phyloP scores from a whole-genome alignment of 345 rosid genomes.

The Microthlaspi erraticum region DNA sequence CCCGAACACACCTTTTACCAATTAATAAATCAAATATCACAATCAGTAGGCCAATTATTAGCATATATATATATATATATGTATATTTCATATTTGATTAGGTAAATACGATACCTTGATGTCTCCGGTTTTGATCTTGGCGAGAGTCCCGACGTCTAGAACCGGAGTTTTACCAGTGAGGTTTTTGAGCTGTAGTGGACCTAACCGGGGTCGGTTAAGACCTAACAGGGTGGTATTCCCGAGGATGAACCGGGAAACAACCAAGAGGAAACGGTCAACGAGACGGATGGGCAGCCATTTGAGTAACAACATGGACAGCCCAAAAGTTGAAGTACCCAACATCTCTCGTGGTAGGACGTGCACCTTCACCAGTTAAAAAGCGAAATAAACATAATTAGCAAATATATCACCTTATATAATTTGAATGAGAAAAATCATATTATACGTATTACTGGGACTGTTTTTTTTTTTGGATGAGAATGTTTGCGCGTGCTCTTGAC shows the following conservation, averaged over 20 bases:
- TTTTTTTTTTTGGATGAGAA: conserved; percentile 26
- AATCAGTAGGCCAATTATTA: conserved; percentile 24
- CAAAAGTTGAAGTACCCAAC: conserved; percentile 95
- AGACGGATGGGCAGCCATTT: conserved; percentile 83
- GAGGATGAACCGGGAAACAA: conserved; percentile 66
- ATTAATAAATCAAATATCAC: conserved; percentile 29
- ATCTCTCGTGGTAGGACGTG: conserved; percentile 94
- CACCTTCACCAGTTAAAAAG: conserved; percentile 60
- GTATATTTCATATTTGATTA: not conserved
- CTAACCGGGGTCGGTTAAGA: conserved; percentile 77
- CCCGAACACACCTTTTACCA: conserved; percentile 64
- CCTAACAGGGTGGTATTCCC: conserved; percentile 78
- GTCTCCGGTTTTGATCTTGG: conserved; percentile 86
- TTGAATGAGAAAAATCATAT: conserved; percentile 22
- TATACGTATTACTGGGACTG: not conserved
- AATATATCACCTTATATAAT: conserved; percentile 22
- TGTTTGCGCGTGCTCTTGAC: conserved; percentile 45
- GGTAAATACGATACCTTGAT: conserved; percentile 58
- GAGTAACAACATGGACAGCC: conserved; percentile 87
- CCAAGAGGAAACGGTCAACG: conserved; percentile 77
- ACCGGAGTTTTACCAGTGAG: conserved; percentile 88
- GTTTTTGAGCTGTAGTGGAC: conserved; percentile 81
- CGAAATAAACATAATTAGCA: conserved; percentile 21
- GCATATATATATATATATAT: not conserved
- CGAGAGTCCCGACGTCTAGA: conserved; percentile 85